These are phyloP conservation scores for Bipolaris gigantea DNA, from an alignment of 2,329 filamentous ascomycete genomes.

Conservation along the genomic window DNA sequence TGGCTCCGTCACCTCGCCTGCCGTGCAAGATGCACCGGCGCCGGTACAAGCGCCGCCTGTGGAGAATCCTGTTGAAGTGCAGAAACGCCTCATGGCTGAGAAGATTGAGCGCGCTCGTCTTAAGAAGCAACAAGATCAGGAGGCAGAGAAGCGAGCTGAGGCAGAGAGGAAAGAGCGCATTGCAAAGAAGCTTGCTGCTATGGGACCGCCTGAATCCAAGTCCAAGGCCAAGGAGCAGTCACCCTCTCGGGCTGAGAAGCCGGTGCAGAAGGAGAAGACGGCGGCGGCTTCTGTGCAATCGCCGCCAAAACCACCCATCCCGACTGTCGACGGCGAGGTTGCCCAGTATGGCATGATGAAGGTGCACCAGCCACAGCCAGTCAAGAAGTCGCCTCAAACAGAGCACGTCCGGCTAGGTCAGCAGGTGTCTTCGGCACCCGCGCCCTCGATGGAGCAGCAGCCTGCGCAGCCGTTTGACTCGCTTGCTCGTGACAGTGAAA, in stretches of 20 bases:
- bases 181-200: conserved; percentile 69
- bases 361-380: conserved; percentile 59
- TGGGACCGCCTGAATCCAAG: conserved; percentile 58
- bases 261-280: conserved; percentile 51
- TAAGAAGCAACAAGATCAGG: conserved; percentile 59
- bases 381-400: conserved; percentile 39
- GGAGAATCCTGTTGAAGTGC: conserved; percentile 65
- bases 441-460: conserved; percentile 23
- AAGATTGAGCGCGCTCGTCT: conserved; percentile 68
- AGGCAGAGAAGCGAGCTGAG: conserved; percentile 70
- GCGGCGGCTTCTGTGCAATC: conserved; percentile 40
- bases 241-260: conserved; percentile 40
- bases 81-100: conserved; percentile 70
- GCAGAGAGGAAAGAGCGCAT: conserved; percentile 72
- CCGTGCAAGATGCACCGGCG: conserved; percentile 25
- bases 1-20: conserved; percentile 37
- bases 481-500: conserved; percentile 26
- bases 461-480: conserved; percentile 22
- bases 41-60: conserved; percentile 50
- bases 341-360: conserved; percentile 66
- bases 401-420: conserved; percentile 21
- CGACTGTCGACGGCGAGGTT: conserved; percentile 59
- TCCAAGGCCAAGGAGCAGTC: conserved; percentile 43
- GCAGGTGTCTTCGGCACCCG: conserved; percentile 11
- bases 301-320: conserved; percentile 62